Base-by-base conservation (phyloP, 2,329 filamentous ascomycete genomes). In the Ceratocystis papillata region DNA sequence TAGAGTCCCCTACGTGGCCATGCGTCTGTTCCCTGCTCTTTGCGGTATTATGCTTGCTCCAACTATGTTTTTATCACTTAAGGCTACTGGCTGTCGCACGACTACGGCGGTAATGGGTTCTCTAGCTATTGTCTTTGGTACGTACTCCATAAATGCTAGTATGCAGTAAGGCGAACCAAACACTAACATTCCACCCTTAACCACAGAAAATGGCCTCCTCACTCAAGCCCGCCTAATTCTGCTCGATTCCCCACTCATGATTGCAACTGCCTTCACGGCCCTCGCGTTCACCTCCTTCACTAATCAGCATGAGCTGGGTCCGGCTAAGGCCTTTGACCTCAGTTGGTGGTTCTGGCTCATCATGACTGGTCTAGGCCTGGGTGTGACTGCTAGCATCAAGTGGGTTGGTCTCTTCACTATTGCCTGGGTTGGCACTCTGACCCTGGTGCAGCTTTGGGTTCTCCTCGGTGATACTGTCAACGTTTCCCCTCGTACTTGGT, bases 381-480 rank as follows among this genome's bases (percentile, higher is more conserved):
- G 94, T 69, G 87, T 93, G 63, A 97, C 94, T 6, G 84, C 87
- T 69, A 97, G 93, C 78, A 92, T 97, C 73, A 99, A 99, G 80
- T 99, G 94, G 94, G 94, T 99, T 73, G 94, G 94, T 63, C 81
- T 99, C 64, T 97, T 99, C 80, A 99, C 94, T 69, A 96, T 96
- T 75, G 94, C 93, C 62, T 99, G 94, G 94, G 90, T 99, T 70
- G 94, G 94, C 69, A 85, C 82, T 76, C 83, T 99, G 77, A 99
- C 94, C 46, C 76, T 93, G 57, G 75, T 99, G 59, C 94, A 99
- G 79, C 83, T 99, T 67, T 99, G 94, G 94, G 86, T 96, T 70
- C 80, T 99, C 66, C 87, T 96, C 50, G 94, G 92, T 69, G 94
- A 99, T 75, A 83, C 83, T 70, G 90, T 86, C 77, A 92, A 87